These are phyloP conservation scores for Botrytis fragariae DNA, from an alignment of 2,329 filamentous ascomycete genomes.

Conservation along the genomic window DNA sequence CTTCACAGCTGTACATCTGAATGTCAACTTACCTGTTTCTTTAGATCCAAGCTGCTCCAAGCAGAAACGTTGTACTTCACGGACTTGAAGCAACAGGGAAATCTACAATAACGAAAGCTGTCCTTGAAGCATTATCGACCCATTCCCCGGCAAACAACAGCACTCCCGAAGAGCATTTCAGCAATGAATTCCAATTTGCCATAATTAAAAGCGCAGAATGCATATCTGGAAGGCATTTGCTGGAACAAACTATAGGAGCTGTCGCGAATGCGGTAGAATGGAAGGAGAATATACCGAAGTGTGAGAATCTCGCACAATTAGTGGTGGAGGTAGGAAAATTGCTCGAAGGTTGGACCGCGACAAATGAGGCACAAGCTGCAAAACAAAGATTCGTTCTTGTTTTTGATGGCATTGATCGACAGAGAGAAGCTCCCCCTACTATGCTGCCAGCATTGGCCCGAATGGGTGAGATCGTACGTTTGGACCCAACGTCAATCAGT, in stretches of 20 bases:
- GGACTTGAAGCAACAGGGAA: slow-evolving; percentile 88
- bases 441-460: slow-evolving; percentile 78
- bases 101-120: slow-evolving; percentile 62
- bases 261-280: slow-evolving; percentile 53
- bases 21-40: slow-evolving; percentile 25
- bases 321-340: slow-evolving; percentile 68
- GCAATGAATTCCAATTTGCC: slow-evolving; percentile 50
- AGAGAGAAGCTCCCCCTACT: slow-evolving; percentile 76
- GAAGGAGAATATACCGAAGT: slow-evolving; percentile 56
- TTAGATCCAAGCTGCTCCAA: slow-evolving; percentile 20
- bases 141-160: slow-evolving; percentile 54
- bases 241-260: slow-evolving; percentile 66
- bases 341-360: slow-evolving; percentile 41
- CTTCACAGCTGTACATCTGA: not conserved
- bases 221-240: slow-evolving; percentile 73
- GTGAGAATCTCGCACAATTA: slow-evolving; percentile 78
- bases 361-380: slow-evolving; percentile 30
- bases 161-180: slow-evolving; percentile 51
- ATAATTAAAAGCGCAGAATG: slow-evolving; percentile 71
- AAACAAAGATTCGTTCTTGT: slow-evolving; percentile 70
- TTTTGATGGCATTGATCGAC: slow-evolving; percentile 81
- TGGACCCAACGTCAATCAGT: not conserved
- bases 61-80: slow-evolving; percentile 68
- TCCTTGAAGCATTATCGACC: slow-evolving; percentile 52
- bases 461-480: slow-evolving; percentile 72